phyloP scores from a whole-genome alignment of 2,329 filamentous ascomycete species.

The Ceratocystis harringtonii region DNA sequence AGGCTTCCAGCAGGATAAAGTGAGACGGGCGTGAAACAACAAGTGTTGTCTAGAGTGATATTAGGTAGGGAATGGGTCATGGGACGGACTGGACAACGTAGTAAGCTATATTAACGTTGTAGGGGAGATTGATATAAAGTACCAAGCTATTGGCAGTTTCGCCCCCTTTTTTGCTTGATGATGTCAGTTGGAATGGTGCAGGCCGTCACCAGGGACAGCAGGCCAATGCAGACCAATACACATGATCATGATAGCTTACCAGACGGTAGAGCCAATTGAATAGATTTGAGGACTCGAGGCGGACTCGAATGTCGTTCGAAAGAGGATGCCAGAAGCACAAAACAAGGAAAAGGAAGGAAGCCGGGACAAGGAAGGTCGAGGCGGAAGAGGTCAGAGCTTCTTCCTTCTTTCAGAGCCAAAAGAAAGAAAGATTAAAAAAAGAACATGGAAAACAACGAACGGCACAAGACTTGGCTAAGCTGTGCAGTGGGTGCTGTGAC shows the following conservation, averaged over 20 bases:
- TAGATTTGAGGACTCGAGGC: neutral
- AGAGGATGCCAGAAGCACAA: neutral
- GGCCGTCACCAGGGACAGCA: neutral
- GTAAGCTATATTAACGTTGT: no score
- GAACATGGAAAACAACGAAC: neutral
- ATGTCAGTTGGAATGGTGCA: neutral
- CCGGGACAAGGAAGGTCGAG: neutral
- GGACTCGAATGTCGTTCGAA: neutral
- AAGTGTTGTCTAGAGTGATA: neutral
- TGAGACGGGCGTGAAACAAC: slow-evolving; percentile 12
- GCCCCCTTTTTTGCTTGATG: neutral
- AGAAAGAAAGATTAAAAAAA: neutral
- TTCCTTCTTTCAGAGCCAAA: neutral
- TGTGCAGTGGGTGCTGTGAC: neutral
- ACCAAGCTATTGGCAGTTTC: neutral
- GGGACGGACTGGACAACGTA: no score
- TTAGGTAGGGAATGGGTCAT: no score
- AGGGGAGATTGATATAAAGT: neutral
- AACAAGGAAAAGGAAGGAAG: neutral
- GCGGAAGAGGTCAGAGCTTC: neutral
- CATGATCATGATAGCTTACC: neutral
- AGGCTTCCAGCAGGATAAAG: neutral
- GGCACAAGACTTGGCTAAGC: neutral
- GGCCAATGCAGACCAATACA: neutral
- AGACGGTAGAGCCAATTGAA: neutral